These are phyloP conservation scores for Suhomyces sp. DNA, from an alignment of 805 yeast genomes.

Conservation along the genomic window DNA sequence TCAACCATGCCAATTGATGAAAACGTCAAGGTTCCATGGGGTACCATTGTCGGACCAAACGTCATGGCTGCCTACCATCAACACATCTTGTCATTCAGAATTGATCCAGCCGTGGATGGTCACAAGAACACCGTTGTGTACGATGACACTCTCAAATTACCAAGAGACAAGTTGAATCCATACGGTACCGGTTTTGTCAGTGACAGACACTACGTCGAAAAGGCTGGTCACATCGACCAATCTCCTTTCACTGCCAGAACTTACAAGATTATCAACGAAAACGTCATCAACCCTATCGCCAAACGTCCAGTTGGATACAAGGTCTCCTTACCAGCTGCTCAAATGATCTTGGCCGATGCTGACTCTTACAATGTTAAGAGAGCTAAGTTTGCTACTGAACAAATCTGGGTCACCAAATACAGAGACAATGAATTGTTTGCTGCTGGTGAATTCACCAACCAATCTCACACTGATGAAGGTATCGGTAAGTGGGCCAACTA, in stretches of 20 bases:
- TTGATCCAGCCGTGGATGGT: slow-evolving; percentile 82
- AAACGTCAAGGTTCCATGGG: slow-evolving; percentile 65
- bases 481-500: slow-evolving; percentile 70
- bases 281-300: slow-evolving; percentile 64
- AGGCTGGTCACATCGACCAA: slow-evolving; percentile 70
- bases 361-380: slow-evolving; percentile 66
- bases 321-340: slow-evolving; percentile 70
- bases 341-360: slow-evolving; percentile 67
- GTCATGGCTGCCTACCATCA: slow-evolving; percentile 85
- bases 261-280: slow-evolving; percentile 73
- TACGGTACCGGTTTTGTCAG: slow-evolving; percentile 68
- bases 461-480: slow-evolving; percentile 70
- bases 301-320: slow-evolving; percentile 76
- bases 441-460: slow-evolving; percentile 86
- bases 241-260: slow-evolving; percentile 75
- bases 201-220: slow-evolving; percentile 63
- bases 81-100: slow-evolving; percentile 74
- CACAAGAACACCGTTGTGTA: slow-evolving; percentile 70
- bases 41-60: slow-evolving; percentile 75
- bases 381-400: slow-evolving; percentile 75
- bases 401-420: slow-evolving; percentile 80
- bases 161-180: slow-evolving; percentile 55
- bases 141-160: slow-evolving; percentile 67
- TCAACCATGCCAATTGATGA: slow-evolving; percentile 82
- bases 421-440: slow-evolving; percentile 70